These are phyloP conservation scores for Pseudocercospora cruenta DNA, from an alignment of 2,329 filamentous ascomycete genomes.

Conservation along the genomic window DNA sequence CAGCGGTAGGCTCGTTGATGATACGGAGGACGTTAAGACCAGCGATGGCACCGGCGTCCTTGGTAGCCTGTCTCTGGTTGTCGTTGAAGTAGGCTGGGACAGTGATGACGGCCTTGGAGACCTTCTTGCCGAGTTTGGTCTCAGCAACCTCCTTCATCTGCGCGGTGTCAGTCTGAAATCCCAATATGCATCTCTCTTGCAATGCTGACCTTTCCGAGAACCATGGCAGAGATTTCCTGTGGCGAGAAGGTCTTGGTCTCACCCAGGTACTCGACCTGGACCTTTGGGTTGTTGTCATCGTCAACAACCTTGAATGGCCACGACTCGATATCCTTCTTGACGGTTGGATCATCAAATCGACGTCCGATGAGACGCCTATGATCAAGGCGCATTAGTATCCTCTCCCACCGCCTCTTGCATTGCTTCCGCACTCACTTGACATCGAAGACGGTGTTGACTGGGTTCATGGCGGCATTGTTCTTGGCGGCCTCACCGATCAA, in stretches of 20 bases:
- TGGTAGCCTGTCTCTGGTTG: conserved; percentile 99
- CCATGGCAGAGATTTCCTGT: conserved; percentile 99
- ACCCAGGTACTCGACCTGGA: conserved; percentile 93
- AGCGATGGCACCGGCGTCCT: conserved; percentile 97
- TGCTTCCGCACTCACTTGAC: conserved; percentile 64
- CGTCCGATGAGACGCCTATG: conserved; percentile 95
- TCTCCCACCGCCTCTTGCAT: conserved; percentile 7
- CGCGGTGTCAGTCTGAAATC: conserved; percentile 25
- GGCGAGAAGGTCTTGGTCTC: conserved; percentile 96
- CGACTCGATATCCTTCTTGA: conserved; percentile 98
- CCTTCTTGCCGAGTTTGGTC: conserved; percentile 97
- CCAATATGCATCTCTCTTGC: background rate
- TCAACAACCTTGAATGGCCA: conserved; percentile 99
- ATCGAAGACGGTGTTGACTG: conserved; percentile 96
- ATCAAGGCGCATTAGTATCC: conserved; percentile 37
- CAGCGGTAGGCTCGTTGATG: conserved; percentile 99
- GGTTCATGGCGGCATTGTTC: conserved; percentile 99
- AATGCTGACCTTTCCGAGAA: conserved; percentile 81
- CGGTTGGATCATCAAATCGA: conserved; percentile 89
- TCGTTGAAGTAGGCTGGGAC: conserved; percentile 99
- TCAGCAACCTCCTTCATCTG: conserved; percentile 99
- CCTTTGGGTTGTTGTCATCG: conserved; percentile 82
- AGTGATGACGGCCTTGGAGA: conserved; percentile 98
- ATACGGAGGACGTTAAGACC: conserved; percentile 99
- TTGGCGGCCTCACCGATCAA: conserved; percentile 99